Evolutionary conservation across 768 basidiomycete species (phyloP).

Genomic region (Pulveroboletus ravenelii): DNA sequence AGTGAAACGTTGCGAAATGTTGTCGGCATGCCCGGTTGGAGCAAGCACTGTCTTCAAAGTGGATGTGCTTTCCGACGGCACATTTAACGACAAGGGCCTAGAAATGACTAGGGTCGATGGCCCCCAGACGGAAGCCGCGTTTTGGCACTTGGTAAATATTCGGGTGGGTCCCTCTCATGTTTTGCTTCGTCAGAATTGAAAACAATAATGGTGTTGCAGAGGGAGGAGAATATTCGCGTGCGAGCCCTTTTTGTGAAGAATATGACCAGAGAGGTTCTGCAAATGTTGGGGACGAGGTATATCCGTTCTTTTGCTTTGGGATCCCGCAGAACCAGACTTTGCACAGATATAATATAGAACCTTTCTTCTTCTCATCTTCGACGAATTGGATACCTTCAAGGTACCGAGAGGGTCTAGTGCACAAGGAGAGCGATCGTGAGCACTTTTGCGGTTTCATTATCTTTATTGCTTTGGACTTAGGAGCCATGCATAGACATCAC

Average conservation of each 20-base stretch:
- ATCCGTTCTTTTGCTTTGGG: background rate
- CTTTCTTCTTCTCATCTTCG: slow-evolving; percentile 62
- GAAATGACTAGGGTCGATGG: slow-evolving; percentile 1
- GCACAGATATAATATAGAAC: slow-evolving; percentile 49
- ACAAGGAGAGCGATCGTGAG: slow-evolving; percentile 50
- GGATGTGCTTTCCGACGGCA: slow-evolving; percentile 15
- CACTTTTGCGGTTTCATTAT: slow-evolving; percentile 24
- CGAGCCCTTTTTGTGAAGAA: slow-evolving; percentile 49
- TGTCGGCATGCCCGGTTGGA: slow-evolving; percentile 15
- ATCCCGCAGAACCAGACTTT: background rate
- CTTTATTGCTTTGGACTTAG: no score
- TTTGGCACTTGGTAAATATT: slow-evolving; percentile 32
- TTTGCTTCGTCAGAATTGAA: background rate
- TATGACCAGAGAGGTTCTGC: slow-evolving; percentile 45
- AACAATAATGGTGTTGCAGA: slow-evolving; percentile 9
- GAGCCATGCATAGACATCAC: slow-evolving; percentile 44
- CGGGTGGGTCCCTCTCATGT: slow-evolving; percentile 29
- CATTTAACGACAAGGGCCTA: background rate
- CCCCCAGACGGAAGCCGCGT: slow-evolving; percentile 17
- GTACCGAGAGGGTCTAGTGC: slow-evolving; percentile 46
- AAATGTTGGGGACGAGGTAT: slow-evolving; percentile 55
- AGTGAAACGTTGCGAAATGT: slow-evolving; percentile 30
- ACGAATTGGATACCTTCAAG: slow-evolving; percentile 66
- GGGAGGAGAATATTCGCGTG: slow-evolving; percentile 37
- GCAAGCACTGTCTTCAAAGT: slow-evolving; percentile 20